Percentiles rank a stretch among this genome's conserved stretches.
Conservation (phyloP, 1,139 yeast genomes). For the Debaryomycetaceae sp. region DNA sequence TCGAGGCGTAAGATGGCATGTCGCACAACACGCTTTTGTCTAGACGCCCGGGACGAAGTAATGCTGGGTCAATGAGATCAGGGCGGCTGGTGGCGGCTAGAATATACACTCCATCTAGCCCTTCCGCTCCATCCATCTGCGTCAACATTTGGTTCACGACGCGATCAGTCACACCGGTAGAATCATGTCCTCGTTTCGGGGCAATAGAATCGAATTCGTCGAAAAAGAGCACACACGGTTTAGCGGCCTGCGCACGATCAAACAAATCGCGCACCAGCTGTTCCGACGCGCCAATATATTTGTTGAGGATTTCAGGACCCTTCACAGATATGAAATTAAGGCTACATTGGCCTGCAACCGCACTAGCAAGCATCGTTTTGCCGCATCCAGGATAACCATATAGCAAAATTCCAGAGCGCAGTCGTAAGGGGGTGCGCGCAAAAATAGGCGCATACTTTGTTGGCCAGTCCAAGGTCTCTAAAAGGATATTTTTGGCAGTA, state of each 20-base stretch:
- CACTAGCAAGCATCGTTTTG: conserved; percentile 84
- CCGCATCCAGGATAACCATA: conserved; percentile 99
- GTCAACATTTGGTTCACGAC: conserved; percentile 95
- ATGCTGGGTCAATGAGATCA: conserved; percentile 88
- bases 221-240: conserved; percentile 87
- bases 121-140: conserved; percentile 99
- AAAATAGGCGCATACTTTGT: conserved; percentile 92
- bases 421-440: conserved; percentile 72
- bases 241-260: conserved; percentile 89
- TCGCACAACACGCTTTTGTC: conserved; percentile 89
- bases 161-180: conserved; percentile 95
- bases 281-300: conserved; percentile 96
- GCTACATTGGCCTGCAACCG: conserved; percentile 92
- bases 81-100: conserved; percentile 95
- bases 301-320: conserved; percentile 93
- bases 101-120: conserved; percentile 91
- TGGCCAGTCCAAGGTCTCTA: conserved; percentile 96
- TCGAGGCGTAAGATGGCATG: conserved; percentile 62
- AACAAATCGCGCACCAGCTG: conserved; percentile 88
- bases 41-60: conserved; percentile 88
- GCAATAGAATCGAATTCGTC: conserved; percentile 97
- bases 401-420: conserved; percentile 79
- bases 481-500: conserved; percentile 62
- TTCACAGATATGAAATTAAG: conserved; percentile 86
- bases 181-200: conserved; percentile 96